Evolutionary conservation across 2,329 filamentous ascomycete species (phyloP), one percentile per base, ranked within the genome.

Genomic region (Cytospora chrysosperma): DNA sequence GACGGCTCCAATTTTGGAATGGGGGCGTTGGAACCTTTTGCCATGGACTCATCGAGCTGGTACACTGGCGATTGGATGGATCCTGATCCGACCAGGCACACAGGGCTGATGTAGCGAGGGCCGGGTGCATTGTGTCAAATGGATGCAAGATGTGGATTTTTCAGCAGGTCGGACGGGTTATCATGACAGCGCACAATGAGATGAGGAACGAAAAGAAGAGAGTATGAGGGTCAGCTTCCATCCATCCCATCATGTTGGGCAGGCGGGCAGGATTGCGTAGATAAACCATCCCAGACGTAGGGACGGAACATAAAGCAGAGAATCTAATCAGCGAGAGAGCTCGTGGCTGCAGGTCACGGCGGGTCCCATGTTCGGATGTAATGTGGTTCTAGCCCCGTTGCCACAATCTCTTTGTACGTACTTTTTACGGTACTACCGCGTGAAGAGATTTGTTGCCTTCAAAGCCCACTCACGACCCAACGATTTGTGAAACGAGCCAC

Each of bases 1-100:
- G 72, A 75, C 47, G 74, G 70, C 5, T 69, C 75, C 54, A 72
- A 75, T 55, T 72, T 75, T 28, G 73, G 73, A 19, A 56, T 65
- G 43, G 64, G 64, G 26, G 61, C 56, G 15, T 59, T 72, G 13
- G 71, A 73, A 21, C 66, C 60, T 15, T 70, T 72, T 26, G 70
- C 68, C 12, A 68, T 69, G 60, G 69, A 70, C 19, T 65, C 47
- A 19, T 57, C 49, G 56, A 68, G 37, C 64, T 67, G 65, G 65
- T 67, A 67, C 24, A 62, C 63, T 10, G 63, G 60, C 8, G 63
- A 65, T 40, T 67, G 65, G 64, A 65, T 64, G 49, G 63, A 64
- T 32, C 52, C 62, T 40, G 62, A 60, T 32, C 56, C 57, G 53
- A 53, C 54, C 5, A 62, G 60, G 24, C 54, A 63, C n/a, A 57